Evolutionary conservation across 1,284 basidiomycete genomes (phyloP), one percentile per base, ranked within the genome.

Genomic region (Gymnopus androsaceus): DNA sequence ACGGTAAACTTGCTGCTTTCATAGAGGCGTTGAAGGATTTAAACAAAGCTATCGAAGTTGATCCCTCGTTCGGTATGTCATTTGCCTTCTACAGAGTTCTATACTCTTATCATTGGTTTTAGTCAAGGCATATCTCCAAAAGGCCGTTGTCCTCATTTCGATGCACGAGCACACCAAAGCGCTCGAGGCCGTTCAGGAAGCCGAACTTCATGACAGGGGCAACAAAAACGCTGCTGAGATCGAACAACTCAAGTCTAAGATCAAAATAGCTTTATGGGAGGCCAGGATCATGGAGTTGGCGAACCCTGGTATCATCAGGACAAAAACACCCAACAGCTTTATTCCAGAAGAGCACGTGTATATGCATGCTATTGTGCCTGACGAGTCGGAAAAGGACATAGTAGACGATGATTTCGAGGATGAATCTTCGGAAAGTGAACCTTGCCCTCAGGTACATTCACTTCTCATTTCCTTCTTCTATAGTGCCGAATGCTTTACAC

Each of bases 101-200:
- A 25, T 31, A 27, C n/a, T n/a, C 3, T 49, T 17, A 12, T 28
- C 60, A 23, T 28, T 12, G 21, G n/a, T 17, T 23, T 11, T 15
- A 90, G 88, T 96, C 74, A 99, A 97, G 75, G 97, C 92, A 12
- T 92, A 98, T 77, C 91, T 99, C 66, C 92, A 97, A 66, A 98
- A 98, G 76, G 84, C 90, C 30, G 87, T 87, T 65, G 88, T 98
- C 48, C 76, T 96, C 40, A 87, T 85, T 67, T 82, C 85, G 42
- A 98, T 99, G 96, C 92, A 93, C 64, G 95, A 99, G 55, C 88
- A 90, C 72, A 87, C 87, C 23, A 90, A 92, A 69, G 94, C 94
- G 1, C 79, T 96, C 58, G 87, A 92, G 66, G 91, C 87, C 3
- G 73, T 87, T 34, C 90, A 95, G 69, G 78, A 79, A 58, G 94